These are phyloP conservation scores for Cryomyces antarcticus DNA, from an alignment of 495 filamentous ascomycete genomes.

Conservation along the genomic window DNA sequence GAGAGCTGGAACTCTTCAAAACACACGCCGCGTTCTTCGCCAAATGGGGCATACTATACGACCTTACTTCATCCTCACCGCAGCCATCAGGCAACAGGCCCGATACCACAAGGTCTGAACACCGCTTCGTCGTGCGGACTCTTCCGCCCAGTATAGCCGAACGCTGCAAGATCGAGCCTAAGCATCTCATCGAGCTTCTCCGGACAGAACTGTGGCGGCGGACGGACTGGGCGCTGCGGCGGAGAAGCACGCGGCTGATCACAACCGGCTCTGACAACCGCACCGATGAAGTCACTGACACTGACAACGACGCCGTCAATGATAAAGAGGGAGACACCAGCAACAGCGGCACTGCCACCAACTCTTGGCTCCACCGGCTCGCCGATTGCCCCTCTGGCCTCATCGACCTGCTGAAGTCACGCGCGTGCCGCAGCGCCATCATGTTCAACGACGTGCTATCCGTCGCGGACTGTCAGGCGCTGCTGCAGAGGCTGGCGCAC, in stretches of 20 bases:
- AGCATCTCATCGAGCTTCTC: constrained; percentile 46
- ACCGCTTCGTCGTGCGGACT: constrained; percentile 22
- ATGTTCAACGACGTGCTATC: constrained; percentile 86
- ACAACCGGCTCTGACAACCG: neutral
- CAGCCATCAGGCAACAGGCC: neutral
- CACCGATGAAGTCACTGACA: neutral
- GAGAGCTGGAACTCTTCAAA: constrained; percentile 36
- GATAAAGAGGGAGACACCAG: neutral
- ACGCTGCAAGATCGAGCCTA: constrained; percentile 50
- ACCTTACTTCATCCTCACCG: constrained; percentile 9
- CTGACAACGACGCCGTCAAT: neutral
- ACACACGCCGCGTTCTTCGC: constrained; percentile 34
- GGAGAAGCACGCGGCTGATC: constrained; percentile 13
- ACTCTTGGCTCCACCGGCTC: constrained; percentile 36
- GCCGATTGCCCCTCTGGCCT: constrained; percentile 54
- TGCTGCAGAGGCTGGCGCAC: constrained; percentile 39
- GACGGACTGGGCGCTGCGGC: neutral
- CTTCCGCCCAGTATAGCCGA: constrained; percentile 56
- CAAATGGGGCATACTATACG: constrained; percentile 53
- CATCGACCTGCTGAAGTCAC: constrained; percentile 73
- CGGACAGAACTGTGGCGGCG: constrained; percentile 50
- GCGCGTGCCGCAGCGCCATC: constrained; percentile 75
- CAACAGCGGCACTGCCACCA: neutral
- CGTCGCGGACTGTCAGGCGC: constrained; percentile 37
- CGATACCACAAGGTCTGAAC: constrained; percentile 1